Percentiles rank a stretch among this genome's conserved stretches.
Evolutionary conservation across 1,284 basidiomycete species (phyloP).

Genomic region (Ceratobasidium sp.): DNA sequence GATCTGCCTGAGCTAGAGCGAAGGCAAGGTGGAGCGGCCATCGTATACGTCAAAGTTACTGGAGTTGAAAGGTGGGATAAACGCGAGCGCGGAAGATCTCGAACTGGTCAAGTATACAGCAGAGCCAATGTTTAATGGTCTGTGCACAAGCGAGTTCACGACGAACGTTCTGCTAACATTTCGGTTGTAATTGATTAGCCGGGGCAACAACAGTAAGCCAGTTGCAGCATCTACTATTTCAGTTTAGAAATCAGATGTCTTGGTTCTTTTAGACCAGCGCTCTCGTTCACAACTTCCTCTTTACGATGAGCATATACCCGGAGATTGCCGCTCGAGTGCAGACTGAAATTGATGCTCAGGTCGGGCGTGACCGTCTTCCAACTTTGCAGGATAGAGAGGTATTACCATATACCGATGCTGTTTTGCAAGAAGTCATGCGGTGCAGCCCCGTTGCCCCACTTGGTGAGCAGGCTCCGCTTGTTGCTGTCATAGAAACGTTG

Average conservation of each 20-base stretch:
- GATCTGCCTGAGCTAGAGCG: neutral
- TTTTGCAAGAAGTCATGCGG: conserved; percentile 43
- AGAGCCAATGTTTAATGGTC: conserved; percentile 19
- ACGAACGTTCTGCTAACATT: no score
- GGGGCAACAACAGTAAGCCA: conserved; percentile 12
- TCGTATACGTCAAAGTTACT: conserved; percentile 34
- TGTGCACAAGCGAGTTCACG: neutral
- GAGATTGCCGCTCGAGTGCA: conserved; percentile 4
- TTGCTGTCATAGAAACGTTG: neutral
- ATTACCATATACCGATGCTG: conserved; percentile 43
- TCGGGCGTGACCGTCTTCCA: conserved; percentile 36
- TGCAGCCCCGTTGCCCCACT: neutral
- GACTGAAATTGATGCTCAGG: conserved; percentile 33
- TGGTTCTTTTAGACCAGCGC: neutral
- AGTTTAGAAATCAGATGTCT: neutral
- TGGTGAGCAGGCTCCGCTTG: neutral
- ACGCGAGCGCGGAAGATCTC: conserved; percentile 12
- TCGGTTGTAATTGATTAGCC: neutral
- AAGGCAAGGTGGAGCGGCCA: neutral
- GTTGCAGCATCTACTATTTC: neutral
- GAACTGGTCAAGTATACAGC: conserved; percentile 18
- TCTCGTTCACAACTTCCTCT: no score
- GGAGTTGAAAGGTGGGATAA: conserved; percentile 11
- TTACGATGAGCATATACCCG: conserved; percentile 40
- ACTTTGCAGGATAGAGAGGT: conserved; percentile 27